A percentile compares a stretch with the other conserved stretches of the same genome.
Conservation (phyloP, 2,329 filamentous ascomycete species). For the Corinectria fuckeliana region DNA sequence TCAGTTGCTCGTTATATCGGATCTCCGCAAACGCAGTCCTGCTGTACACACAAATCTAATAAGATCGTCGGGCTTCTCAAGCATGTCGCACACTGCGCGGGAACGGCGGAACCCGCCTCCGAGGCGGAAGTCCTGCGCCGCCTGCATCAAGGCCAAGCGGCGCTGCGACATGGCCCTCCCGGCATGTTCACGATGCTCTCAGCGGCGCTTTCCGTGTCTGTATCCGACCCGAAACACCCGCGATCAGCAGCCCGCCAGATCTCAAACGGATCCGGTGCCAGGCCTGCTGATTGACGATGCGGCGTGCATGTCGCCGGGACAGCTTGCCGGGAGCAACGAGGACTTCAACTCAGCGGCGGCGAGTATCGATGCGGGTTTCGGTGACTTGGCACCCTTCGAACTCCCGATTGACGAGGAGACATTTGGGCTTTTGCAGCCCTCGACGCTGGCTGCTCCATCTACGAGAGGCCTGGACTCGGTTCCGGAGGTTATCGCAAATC, state of each 20-base stretch:
- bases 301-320: slow-evolving; percentile 8
- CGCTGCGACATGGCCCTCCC: slow-evolving; percentile 61
- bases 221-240: slow-evolving; percentile 45
- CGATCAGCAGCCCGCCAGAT: not conserved
- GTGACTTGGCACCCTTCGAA: slow-evolving; percentile 17
- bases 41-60: not conserved
- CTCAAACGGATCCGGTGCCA: slow-evolving; percentile 16
- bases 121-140: slow-evolving; percentile 61
- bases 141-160: slow-evolving; percentile 63
- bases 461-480: slow-evolving; percentile 30
- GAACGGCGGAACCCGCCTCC: slow-evolving; percentile 54
- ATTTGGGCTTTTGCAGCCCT: slow-evolving; percentile 32
- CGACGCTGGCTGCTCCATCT: slow-evolving; percentile 32
- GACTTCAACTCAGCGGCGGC: slow-evolving; percentile 28
- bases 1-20: not conserved
- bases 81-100: slow-evolving; percentile 40
- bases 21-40: not conserved
- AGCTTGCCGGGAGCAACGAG: slow-evolving; percentile 8
- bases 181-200: slow-evolving; percentile 58
- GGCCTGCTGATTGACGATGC: slow-evolving; percentile 13
- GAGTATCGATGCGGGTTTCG: slow-evolving; percentile 22
- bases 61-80: not conserved
- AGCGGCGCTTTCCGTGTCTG: slow-evolving; percentile 54
- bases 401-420: slow-evolving; percentile 23
- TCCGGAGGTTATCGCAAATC: slow-evolving; percentile 39